Evolutionary conservation across 768 basidiomycete species (phyloP).

Genomic region (Xanthoconium stramineum): DNA sequence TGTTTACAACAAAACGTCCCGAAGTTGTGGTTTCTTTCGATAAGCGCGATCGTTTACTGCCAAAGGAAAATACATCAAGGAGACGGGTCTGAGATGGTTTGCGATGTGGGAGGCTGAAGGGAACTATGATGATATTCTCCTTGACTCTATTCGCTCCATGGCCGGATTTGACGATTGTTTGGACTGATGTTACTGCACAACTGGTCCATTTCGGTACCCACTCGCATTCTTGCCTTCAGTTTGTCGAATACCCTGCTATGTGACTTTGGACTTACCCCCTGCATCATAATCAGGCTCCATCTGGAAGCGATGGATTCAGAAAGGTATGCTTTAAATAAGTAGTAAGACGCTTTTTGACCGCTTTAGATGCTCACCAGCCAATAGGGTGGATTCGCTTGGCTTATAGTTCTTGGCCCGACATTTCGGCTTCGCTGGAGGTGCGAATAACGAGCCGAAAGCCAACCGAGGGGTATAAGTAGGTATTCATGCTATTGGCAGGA

Average conservation of each 20-base stretch:
- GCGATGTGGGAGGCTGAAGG: slow-evolving; percentile 71
- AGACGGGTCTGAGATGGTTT: slow-evolving; percentile 57
- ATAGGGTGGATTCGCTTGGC: no score
- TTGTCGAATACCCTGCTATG: background rate
- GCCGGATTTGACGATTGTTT: slow-evolving; percentile 4
- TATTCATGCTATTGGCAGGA: background rate
- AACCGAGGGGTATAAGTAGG: slow-evolving; percentile 6
- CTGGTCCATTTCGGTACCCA: background rate
- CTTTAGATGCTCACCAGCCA: no score
- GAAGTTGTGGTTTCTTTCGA: slow-evolving; percentile 66
- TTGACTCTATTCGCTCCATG: slow-evolving; percentile 47
- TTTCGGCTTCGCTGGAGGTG: no score
- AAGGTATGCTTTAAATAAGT: no score
- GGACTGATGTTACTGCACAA: background rate
- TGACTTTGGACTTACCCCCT: no score
- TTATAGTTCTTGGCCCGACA: no score
- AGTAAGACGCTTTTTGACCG: no score
- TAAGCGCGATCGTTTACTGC: slow-evolving; percentile 52
- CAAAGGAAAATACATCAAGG: slow-evolving; percentile 60
- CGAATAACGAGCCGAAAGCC: no score
- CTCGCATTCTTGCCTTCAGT: background rate
- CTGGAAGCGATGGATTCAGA: no score
- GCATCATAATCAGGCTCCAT: no score
- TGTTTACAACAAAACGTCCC: slow-evolving; percentile 54
- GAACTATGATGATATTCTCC: slow-evolving; percentile 56